Evolutionary conservation across 371 early-diverging fungal species (phyloP), one percentile per base, ranked within the genome.

Genomic region (Mortierella sp.): DNA sequence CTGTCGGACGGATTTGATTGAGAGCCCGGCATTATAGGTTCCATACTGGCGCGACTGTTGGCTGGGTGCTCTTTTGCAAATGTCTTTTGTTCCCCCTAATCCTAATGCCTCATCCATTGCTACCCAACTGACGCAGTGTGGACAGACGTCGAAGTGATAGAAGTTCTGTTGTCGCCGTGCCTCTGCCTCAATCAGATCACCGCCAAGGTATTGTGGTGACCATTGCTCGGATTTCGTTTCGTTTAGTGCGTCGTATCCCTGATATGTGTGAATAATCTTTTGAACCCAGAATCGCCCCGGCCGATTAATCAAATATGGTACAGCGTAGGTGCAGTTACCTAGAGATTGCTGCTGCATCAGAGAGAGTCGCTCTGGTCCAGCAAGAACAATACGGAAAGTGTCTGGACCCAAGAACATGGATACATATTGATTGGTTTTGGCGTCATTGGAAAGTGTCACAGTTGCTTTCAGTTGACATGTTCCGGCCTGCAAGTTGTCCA

Each of bases 241-340:
- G 59, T 70, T 71, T 26, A 71, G n/a, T 30, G 72, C 67, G n/a
- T 77, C 68, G 52, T 67, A 77, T 49, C 45, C 59, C 22, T 71
- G 40, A 51, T 77, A 77, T 26, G 65, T 67, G 49, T 71, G 77
- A 10, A 71, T 26, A 18, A 77, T 64, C 55, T 62, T 70, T 26
- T 72, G 77, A 22, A 77, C 77, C 72, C 72, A 71, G 63, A 77
- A 77, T 26, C 67, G 67, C 12, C 77, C 77, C 5, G 77, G 77
- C 57, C 72, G 72, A 57, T 64, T 71, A 47, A 71, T 71, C 45
- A 77, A 35, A 68, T 77, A 77, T 1, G 77, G 77, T 52, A 77
- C 62, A 4, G 77, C 77, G 51, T 76, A 76, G 6, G 71, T 67
- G 54, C 77, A 76, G n/a, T 68, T 32, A 5, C 71, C 68, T 12